Conservation (phyloP, 2,329 filamentous ascomycete genomes). For the Neopestalotiopsis rosae region DNA sequence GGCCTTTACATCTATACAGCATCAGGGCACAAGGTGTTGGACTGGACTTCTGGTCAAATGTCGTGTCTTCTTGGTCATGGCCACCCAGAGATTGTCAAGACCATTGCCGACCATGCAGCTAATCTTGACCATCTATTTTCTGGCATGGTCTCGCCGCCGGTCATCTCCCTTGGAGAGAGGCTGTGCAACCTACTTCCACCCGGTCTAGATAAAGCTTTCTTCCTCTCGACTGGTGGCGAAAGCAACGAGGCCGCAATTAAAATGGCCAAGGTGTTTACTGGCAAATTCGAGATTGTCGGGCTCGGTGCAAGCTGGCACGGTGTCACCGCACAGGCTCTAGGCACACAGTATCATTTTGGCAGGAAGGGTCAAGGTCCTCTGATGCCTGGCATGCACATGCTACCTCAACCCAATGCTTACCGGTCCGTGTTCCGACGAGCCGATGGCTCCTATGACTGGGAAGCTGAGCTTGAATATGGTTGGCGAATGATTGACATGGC, state of each 20-base stretch:
- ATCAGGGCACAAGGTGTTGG: conserved; percentile 52
- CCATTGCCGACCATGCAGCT: conserved; percentile 52
- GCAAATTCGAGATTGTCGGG: conserved; percentile 69
- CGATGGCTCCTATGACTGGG: conserved; percentile 69
- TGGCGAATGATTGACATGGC: conserved; percentile 65
- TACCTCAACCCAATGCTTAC: conserved; percentile 66
- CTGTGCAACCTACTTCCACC: conserved; percentile 54
- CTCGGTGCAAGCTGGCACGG: conserved; percentile 66
- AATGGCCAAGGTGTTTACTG: conserved; percentile 67
- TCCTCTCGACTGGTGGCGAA: conserved; percentile 63
- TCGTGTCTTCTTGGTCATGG: conserved; percentile 62
- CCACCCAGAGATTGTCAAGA: conserved; percentile 62
- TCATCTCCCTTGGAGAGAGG: conserved; percentile 58
- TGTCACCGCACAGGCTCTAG: conserved; percentile 59
- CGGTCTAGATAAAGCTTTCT: conserved; percentile 60
- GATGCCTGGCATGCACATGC: conserved; percentile 62
- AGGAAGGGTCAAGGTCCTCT: conserved; percentile 51
- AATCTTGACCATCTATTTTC: conserved; percentile 64
- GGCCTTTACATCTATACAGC: conserved; percentile 53
- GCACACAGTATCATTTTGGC: conserved; percentile 61
- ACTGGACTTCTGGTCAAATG: conserved; percentile 68
- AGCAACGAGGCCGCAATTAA: conserved; percentile 68
- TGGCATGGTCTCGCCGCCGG: conserved; percentile 63
- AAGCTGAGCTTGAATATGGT: conserved; percentile 66
- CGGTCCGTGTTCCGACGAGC: conserved; percentile 63